These are phyloP conservation scores for Pseudogymnoascus pannorum DNA, from an alignment of 2,329 filamentous ascomycete genomes.

Conservation along the genomic window DNA sequence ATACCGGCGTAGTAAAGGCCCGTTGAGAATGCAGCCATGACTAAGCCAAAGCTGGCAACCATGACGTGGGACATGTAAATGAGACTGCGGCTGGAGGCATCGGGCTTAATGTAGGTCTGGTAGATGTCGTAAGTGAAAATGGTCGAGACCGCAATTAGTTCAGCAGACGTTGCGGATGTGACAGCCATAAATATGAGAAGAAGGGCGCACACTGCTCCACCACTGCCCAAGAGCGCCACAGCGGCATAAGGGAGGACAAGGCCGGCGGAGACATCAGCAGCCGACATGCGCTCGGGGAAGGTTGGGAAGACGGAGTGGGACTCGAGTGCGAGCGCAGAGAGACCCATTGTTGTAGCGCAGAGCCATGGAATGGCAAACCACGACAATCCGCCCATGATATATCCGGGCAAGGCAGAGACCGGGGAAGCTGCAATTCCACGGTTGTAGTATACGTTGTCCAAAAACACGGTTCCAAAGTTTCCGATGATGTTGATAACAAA, in stretches of 20 bases:
- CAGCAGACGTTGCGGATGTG: conserved; percentile 73
- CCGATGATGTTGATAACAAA: conserved; percentile 87
- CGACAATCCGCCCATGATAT: conserved; percentile 62
- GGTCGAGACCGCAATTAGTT: conserved; percentile 79
- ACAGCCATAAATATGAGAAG: conserved; percentile 87
- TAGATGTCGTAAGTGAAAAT: conserved; percentile 83
- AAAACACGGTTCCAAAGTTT: conserved; percentile 72
- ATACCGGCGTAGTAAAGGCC: conserved; percentile 58
- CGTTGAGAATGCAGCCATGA: conserved; percentile 72
- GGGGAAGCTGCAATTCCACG: conserved; percentile 86
- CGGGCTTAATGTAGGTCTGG: conserved; percentile 76
- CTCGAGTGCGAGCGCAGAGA: conserved; percentile 74
- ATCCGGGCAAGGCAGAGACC: conserved; percentile 78
- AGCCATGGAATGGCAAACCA: conserved; percentile 96
- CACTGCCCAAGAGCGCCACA: conserved; percentile 72
- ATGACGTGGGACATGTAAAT: conserved; percentile 73
- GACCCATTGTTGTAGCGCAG: conserved; percentile 79
- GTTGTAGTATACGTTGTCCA: conserved; percentile 87
- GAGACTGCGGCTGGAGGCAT: conserved; percentile 64
- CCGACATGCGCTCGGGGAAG: conserved; percentile 63
- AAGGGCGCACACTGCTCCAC: conserved; percentile 70
- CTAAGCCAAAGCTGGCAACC: conserved; percentile 65
- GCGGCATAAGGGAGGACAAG: conserved; percentile 80
- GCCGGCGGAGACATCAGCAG: conserved; percentile 71
- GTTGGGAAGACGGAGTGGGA: conserved; percentile 64